A percentile compares a stretch with the other conserved stretches of the same genome.
These are phyloP conservation scores for Penicillium sp. DNA, from an alignment of 2,329 filamentous ascomycete species.

Conservation along the genomic window DNA sequence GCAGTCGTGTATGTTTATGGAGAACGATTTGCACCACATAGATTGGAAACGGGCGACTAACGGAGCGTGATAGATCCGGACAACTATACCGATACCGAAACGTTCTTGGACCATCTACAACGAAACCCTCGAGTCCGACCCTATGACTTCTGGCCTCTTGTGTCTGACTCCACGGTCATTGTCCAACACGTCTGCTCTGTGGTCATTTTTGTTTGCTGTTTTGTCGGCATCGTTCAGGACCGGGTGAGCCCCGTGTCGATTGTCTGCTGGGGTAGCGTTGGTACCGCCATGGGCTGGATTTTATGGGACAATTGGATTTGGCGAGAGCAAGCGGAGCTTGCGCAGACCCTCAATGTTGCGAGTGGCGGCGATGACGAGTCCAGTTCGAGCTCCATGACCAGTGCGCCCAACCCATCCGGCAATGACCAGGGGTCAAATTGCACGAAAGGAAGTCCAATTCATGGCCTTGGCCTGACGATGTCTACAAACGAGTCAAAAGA, in stretches of 20 bases:
- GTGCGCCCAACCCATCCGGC: slow-evolving; percentile 39
- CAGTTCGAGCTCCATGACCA: slow-evolving; percentile 47
- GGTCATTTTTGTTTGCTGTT: slow-evolving; percentile 91
- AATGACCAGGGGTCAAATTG: slow-evolving; percentile 36
- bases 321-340: slow-evolving; percentile 63
- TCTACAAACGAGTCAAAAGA: slow-evolving; percentile 44
- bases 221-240: slow-evolving; percentile 85
- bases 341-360: slow-evolving; percentile 35
- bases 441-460: slow-evolving; percentile 41
- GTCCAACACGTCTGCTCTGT: slow-evolving; percentile 96
- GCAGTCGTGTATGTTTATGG: slow-evolving; percentile 74
- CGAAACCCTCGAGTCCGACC: slow-evolving; percentile 90
- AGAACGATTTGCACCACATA: not conserved
- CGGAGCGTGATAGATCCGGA: slow-evolving; percentile 73
- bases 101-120: slow-evolving; percentile 94
- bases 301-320: slow-evolving; percentile 92
- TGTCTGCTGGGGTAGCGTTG: slow-evolving; percentile 80
- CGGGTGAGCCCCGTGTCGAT: slow-evolving; percentile 89
- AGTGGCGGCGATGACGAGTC: slow-evolving; percentile 48
- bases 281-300: slow-evolving; percentile 85
- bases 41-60: not conserved
- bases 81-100: slow-evolving; percentile 97
- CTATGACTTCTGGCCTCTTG: slow-evolving; percentile 97
- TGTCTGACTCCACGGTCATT: slow-evolving; percentile 93
- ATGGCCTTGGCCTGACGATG: slow-evolving; percentile 53